These are phyloP conservation scores for Diaporthe velutina DNA, from an alignment of 2,329 filamentous ascomycete species.

Conservation along the genomic window DNA sequence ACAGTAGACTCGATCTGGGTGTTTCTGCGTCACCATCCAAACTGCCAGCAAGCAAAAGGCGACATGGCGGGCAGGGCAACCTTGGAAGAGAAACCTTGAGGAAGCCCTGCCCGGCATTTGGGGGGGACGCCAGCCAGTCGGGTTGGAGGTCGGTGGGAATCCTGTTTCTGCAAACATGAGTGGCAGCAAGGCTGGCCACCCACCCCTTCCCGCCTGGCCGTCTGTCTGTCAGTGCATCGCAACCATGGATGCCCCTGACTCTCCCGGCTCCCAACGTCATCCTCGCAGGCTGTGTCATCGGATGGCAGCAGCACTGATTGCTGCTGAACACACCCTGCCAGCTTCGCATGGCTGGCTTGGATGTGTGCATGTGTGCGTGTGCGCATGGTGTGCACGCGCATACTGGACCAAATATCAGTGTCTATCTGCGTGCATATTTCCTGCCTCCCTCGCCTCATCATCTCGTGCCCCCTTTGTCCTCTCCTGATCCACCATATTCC, in stretches of 20 bases:
- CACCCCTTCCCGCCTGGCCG: neutral
- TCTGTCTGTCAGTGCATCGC: neutral
- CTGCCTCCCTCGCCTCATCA: neutral
- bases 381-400: neutral
- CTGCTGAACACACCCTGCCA: constrained; percentile 2
- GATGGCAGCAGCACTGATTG: constrained; percentile 22
- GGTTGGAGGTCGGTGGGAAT: constrained; percentile 9
- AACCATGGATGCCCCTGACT: constrained; percentile 34
- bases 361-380: neutral
- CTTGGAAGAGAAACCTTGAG: neutral
- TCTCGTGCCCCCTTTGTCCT: neutral
- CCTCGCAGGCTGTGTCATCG: constrained; percentile 26
- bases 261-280: constrained; percentile 34
- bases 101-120: neutral
- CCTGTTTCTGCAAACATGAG: neutral
- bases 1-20: neutral
- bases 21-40: constrained; percentile 25
- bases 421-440: neutral
- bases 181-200: neutral
- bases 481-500: too few relatives aligned
- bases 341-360: neutral
- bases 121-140: constrained; percentile 10
- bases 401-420: neutral
- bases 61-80: constrained; percentile 10
- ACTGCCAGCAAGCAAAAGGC: neutral